These are phyloP conservation scores for Metroxylon sagu DNA, from an alignment of 176 grass and related monocot genomes.

Conservation along the genomic window DNA sequence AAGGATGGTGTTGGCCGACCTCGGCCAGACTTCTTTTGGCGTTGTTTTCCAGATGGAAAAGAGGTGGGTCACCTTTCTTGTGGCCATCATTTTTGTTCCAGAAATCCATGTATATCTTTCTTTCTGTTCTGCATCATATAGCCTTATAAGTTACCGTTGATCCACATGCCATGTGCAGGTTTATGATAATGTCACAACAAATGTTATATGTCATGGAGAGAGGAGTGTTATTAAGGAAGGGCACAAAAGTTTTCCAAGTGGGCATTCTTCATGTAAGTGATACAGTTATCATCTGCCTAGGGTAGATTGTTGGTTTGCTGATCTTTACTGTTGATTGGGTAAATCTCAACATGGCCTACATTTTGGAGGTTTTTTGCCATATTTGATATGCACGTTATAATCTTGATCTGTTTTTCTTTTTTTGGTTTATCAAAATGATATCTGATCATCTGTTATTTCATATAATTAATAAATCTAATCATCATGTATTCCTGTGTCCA, in stretches of 20 bases:
- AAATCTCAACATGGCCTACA: too few species aligned
- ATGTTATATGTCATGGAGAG: constrained; percentile 72
- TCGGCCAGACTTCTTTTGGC: constrained; percentile 97
- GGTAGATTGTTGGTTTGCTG: too few species aligned
- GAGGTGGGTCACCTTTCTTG: constrained; percentile 32
- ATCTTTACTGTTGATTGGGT: neutral
- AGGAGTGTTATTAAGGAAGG: constrained; percentile 84
- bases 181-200: constrained; percentile 67
- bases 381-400: too few species aligned
- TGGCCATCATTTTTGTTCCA: neutral
- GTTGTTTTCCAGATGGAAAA: constrained; percentile 95
- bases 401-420: too few species aligned
- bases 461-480: too few species aligned
- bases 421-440: too few species aligned
- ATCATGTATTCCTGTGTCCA: too few species aligned
- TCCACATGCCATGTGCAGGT: constrained; percentile 25
- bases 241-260: constrained; percentile 95
- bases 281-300: too few species aligned
- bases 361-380: too few species aligned
- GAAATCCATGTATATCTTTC: neutral
- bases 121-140: neutral
- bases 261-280: constrained; percentile 73
- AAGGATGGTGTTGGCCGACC: constrained; percentile 92
- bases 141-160: neutral
- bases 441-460: too few species aligned